phyloP scores from a whole-genome alignment of 148 eudicot genomes.

The Heliamphora exappendiculata region DNA sequence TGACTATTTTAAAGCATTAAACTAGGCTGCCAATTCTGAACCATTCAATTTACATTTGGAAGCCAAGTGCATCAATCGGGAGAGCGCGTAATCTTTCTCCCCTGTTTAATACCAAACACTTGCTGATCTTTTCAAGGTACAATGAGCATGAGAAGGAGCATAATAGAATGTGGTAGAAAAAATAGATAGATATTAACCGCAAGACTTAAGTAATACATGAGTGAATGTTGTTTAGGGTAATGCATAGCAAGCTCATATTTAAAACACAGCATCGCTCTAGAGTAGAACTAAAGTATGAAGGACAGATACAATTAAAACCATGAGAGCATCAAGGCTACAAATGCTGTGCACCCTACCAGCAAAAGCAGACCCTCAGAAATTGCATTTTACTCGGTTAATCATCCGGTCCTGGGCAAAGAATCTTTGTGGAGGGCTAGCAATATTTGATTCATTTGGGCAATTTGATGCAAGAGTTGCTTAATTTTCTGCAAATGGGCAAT shows the following conservation, averaged over 20 bases:
- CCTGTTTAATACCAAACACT: too few species aligned
- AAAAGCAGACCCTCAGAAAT: neutral
- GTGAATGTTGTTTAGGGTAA: neutral
- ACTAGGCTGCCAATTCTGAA: too few species aligned
- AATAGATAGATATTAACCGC: neutral
- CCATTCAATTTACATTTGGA: too few species aligned
- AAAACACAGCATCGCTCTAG: neutral
- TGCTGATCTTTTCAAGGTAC: neutral
- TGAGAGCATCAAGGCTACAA: neutral
- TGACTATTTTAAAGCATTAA: too few species aligned
- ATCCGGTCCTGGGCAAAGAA: slow-evolving; percentile 20
- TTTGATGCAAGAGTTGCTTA: slow-evolving; percentile 42
- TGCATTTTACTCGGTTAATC: slow-evolving; percentile 13
- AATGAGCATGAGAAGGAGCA: neutral
- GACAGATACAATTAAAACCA: neutral
- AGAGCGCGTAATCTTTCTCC: too few species aligned
- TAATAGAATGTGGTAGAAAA: neutral
- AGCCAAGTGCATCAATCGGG: too few species aligned
- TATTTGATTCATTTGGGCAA: slow-evolving; percentile 41
- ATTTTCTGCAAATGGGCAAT: slow-evolving; percentile 48
- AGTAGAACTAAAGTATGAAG: neutral
- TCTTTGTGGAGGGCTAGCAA: slow-evolving; percentile 28
- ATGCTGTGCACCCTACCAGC: neutral
- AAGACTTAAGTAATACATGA: neutral
- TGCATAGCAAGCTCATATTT: neutral